Base-by-base conservation (phyloP, 768 basidiomycete genomes). In the Leccinum subgranulosum region DNA sequence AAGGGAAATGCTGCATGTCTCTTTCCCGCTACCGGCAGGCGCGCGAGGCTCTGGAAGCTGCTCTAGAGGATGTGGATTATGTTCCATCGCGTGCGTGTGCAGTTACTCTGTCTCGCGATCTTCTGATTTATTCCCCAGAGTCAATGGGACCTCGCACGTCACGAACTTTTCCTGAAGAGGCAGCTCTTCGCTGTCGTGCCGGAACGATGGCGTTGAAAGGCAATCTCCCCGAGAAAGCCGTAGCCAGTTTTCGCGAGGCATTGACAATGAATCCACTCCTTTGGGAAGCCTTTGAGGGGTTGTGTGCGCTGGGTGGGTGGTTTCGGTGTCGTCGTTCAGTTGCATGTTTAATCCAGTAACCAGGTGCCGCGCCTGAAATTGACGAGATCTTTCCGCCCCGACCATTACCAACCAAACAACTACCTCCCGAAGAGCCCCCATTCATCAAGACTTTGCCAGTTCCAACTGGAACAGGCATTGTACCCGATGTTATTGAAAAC, bases 271-370 rank as follows among this genome's bases (percentile, higher is more conserved):
- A 92, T 67, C 90, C 92, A 31, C 82, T 91, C 69, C 74, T 94
- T 54, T 96, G 93, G 93, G 94, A 97, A 70, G 94, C 94, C 5
- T 90, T 94, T 65, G 91, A 94, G 67, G 93, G 91, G 0, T 72
- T 97, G 33, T 96, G 94, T 69, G 74, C 80, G 29, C 74, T 92
- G 47, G 94, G 94, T 89, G 65, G 52, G 78, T 59, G 56, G 51
- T 36, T 54, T 58, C 49, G 23, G n/a, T 41, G n/a, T 52, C 59
- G 34, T 56, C 54, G 39, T 60, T 28, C 49, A 25, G 28, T 33
- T 21, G 6, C 51, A 56, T 58, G 57, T 60, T 64, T 57, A 66
- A 49, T 57, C 53, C 43, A 54, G 51, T 55, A 29, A 60, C 23
- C 60, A 93, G 91, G 90, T 55, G 75, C 82, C 53, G 79, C 84